Conservation (phyloP, 306 rosid genomes). For the Malus fusca region DNA sequence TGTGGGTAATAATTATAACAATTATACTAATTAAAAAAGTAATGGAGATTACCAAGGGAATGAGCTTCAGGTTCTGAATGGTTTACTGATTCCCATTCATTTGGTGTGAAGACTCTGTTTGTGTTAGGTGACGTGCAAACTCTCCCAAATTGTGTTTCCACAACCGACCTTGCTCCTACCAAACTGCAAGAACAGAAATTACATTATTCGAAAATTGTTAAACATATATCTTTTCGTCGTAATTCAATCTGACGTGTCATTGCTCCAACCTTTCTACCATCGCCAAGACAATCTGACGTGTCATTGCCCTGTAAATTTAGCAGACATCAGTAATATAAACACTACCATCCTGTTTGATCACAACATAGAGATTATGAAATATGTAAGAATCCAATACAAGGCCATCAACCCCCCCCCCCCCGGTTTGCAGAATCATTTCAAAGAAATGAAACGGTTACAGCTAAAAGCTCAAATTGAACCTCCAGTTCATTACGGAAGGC, state of each 20-base stretch:
- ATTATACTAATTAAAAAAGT: not conserved
- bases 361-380: not conserved
- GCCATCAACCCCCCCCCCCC: too few species aligned
- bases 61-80: slow-evolving; percentile 29
- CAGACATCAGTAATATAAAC: not conserved
- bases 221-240: not conserved
- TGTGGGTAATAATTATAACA: slow-evolving; percentile 5
- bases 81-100: slow-evolving; percentile 30
- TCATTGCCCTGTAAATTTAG: not conserved
- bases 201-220: not conserved
- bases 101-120: slow-evolving; percentile 49
- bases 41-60: slow-evolving; percentile 31
- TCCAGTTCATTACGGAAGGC: not conserved
- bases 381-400: not conserved
- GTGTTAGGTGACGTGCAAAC: slow-evolving; percentile 45
- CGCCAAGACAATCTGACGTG: too few species aligned
- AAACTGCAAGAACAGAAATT: not conserved
- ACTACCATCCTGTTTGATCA: not conserved
- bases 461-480: not conserved
- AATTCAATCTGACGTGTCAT: too few species aligned
- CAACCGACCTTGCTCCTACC: slow-evolving; percentile 28
- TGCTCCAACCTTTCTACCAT: too few species aligned
- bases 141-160: not conserved
- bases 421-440: not conserved
- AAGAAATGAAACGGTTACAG: not conserved